phyloP scores from a whole-genome alignment of 78 protist species.

The Dictyostelium purpureum region DNA sequence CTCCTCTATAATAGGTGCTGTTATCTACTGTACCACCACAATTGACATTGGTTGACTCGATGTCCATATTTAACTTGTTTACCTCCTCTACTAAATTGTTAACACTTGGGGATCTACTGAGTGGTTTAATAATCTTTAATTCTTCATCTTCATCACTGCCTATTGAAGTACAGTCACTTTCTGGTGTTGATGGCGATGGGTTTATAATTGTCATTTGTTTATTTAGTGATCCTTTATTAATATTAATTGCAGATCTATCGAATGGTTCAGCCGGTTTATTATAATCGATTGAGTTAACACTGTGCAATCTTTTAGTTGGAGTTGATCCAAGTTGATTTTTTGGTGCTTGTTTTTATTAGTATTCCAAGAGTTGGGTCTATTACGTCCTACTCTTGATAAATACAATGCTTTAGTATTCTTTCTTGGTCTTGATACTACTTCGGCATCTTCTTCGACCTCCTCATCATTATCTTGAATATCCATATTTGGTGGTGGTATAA shows the following conservation, averaged over 20 bases:
- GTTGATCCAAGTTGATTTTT: neutral
- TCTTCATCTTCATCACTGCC: constrained; percentile 34
- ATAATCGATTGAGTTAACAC: constrained; percentile 5
- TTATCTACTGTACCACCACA: too few relatives aligned
- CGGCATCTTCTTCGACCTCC: neutral
- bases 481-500: neutral
- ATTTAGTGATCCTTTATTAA: neutral
- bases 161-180: neutral
- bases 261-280: too few relatives aligned
- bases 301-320: neutral
- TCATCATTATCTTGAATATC: neutral
- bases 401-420: neutral
- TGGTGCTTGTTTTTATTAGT: neutral
- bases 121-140: neutral
- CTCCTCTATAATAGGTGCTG: neutral
- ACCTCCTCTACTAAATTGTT: neutral
- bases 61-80: neutral
- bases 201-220: constrained; percentile 4
- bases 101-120: neutral
- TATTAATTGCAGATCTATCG: neutral
- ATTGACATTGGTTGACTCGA: neutral
- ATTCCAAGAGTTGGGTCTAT: constrained; percentile 30
- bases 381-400: neutral
- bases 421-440: neutral
- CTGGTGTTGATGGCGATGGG: neutral